Evolutionary conservation across 140 eudicot species (phyloP).

Genomic region (Oenanthe javanica): DNA sequence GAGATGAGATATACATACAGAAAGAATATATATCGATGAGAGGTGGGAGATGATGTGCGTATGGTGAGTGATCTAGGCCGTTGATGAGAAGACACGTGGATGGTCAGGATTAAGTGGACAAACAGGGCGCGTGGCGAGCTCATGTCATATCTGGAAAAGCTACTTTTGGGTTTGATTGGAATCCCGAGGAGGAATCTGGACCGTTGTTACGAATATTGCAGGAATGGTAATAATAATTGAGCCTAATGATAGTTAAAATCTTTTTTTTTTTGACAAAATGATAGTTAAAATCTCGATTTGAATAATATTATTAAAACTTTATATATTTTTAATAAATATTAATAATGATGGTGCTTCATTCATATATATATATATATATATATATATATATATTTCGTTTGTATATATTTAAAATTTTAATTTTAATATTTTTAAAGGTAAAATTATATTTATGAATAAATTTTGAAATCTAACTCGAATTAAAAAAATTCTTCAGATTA

Average conservation of each 20-base stretch:
- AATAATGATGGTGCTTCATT: too few relatives aligned
- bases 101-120: slow-evolving; percentile 24
- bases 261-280: too few relatives aligned
- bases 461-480: too few relatives aligned
- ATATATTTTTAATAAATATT: too few relatives aligned
- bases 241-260: not conserved
- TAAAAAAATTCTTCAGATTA: too few relatives aligned
- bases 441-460: too few relatives aligned
- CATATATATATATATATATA: too few relatives aligned
- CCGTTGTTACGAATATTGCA: not conserved
- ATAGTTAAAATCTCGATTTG: too few relatives aligned
- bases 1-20: slow-evolving; percentile 5
- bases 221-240: not conserved
- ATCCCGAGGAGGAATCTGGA: not conserved
- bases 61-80: slow-evolving; percentile 27
- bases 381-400: too few relatives aligned
- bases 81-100: slow-evolving; percentile 40
- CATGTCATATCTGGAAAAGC: slow-evolving; percentile 24
- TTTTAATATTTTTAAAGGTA: too few relatives aligned
- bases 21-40: not conserved
- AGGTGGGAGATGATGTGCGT: not conserved
- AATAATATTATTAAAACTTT: too few relatives aligned
- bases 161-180: not conserved
- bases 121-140: slow-evolving; percentile 50
- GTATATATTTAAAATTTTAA: too few relatives aligned